These are phyloP conservation scores for Pleurotus giganteus DNA, from an alignment of 768 basidiomycete species.

Conservation along the genomic window DNA sequence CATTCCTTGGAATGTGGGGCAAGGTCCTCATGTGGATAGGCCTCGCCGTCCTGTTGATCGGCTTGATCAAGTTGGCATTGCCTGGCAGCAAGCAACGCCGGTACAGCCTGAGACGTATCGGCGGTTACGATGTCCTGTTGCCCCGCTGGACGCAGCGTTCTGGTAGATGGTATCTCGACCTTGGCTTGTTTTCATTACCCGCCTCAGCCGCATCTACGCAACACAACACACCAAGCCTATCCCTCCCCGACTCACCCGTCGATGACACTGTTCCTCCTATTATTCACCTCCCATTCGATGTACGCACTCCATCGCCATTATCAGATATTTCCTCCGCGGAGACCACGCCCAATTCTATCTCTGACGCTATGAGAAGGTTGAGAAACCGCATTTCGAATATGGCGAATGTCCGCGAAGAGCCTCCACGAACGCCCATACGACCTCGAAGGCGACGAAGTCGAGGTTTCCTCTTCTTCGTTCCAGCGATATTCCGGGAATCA, in stretches of 20 bases:
- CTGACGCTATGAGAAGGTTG: constrained; percentile 54
- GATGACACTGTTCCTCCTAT: constrained; percentile 52
- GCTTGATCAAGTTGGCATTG: constrained; percentile 58
- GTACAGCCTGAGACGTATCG: constrained; percentile 56
- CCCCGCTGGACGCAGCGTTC: constrained; percentile 72
- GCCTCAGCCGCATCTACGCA: constrained; percentile 44
- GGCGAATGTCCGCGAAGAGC: constrained; percentile 35
- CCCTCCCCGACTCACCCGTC: constrained; percentile 38
- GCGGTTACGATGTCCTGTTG: constrained; percentile 76
- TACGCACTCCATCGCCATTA: constrained; percentile 53
- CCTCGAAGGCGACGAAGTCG: constrained; percentile 47
- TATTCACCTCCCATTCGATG: constrained; percentile 63
- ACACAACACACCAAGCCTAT: constrained; percentile 38
- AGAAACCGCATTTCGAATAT: constrained; percentile 55
- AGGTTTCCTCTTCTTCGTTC: constrained; percentile 78
- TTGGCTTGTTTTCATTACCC: constrained; percentile 55
- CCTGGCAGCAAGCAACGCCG: constrained; percentile 58
- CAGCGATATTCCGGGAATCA: constrained; percentile 67
- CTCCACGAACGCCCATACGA: constrained; percentile 47
- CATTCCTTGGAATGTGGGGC: constrained; percentile 88
- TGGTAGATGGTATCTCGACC: constrained; percentile 72
- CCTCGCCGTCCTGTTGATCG: constrained; percentile 65
- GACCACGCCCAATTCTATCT: constrained; percentile 42
- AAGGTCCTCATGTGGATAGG: constrained; percentile 87
- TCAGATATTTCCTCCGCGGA: constrained; percentile 44